phyloP scores from a whole-genome alignment of 1,139 yeast genomes.

The Yamadazyma aaseri region DNA sequence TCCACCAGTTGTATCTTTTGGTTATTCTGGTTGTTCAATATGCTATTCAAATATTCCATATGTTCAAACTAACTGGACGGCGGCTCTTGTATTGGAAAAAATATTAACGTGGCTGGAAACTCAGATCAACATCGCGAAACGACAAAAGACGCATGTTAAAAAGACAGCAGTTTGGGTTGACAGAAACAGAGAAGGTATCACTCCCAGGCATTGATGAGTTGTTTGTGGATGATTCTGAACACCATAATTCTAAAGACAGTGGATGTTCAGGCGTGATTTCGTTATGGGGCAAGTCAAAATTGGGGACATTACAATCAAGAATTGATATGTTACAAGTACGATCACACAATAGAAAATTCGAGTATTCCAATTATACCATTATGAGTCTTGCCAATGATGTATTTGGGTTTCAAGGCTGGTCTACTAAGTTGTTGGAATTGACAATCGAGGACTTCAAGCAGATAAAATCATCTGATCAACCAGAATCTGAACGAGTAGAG shows the following conservation, averaged over 20 bases:
- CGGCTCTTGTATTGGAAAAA: too few relatives aligned
- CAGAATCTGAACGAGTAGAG: not conserved
- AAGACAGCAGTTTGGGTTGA: conserved; percentile 6
- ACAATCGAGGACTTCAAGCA: conserved; percentile 15
- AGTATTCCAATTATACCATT: conserved; percentile 25
- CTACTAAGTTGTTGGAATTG: conserved; percentile 39
- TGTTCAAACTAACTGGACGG: not conserved
- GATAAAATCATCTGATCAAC: not conserved
- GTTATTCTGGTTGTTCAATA: conserved; percentile 29
- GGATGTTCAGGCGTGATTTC: conserved; percentile 5
- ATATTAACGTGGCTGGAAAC: not conserved
- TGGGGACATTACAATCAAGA: conserved; percentile 37
- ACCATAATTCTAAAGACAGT: not conserved
- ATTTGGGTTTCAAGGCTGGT: conserved; percentile 72
- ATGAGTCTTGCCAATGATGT: conserved; percentile 58
- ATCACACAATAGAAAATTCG: conserved; percentile 11
- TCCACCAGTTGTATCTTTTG: conserved; percentile 62
- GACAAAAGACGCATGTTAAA: conserved; percentile 4
- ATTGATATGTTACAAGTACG: conserved; percentile 27
- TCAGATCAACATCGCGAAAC: conserved; percentile 3
- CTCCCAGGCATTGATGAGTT: conserved; percentile 11
- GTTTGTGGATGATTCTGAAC: conserved; percentile 5
- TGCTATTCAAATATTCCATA: conserved; percentile 44
- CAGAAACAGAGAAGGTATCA: conserved; percentile 6
- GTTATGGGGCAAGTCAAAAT: conserved; percentile 30